phyloP scores from a whole-genome alignment of 1,284 basidiomycete species.

The Earliella scabrosa region DNA sequence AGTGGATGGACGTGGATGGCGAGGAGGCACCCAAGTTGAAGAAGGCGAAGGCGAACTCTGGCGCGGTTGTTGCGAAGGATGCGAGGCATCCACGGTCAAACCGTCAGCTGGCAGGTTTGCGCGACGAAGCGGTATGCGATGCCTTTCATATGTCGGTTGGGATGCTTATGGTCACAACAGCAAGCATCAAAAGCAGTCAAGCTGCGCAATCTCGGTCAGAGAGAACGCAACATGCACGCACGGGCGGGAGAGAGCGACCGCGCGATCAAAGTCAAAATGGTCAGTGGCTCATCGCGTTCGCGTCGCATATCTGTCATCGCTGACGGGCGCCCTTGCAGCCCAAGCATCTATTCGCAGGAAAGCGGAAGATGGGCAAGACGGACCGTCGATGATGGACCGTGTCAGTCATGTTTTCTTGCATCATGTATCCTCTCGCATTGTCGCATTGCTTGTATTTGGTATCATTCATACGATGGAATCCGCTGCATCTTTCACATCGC shows the following conservation, averaged over 20 bases:
- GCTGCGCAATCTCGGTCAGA: slow-evolving; percentile 84
- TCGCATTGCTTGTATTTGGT: not conserved
- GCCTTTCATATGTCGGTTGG: not conserved
- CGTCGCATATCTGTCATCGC: too few relatives aligned
- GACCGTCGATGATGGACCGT: slow-evolving; percentile 61
- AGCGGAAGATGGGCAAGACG: slow-evolving; percentile 89
- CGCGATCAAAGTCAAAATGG: slow-evolving; percentile 80
- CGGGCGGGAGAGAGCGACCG: slow-evolving; percentile 92
- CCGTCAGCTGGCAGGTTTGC: slow-evolving; percentile 80
- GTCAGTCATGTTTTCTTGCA: not conserved
- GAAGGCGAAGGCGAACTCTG: slow-evolving; percentile 65
- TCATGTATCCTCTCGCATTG: slow-evolving; percentile 7
- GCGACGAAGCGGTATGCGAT: slow-evolving; percentile 64
- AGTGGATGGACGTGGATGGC: slow-evolving; percentile 60
- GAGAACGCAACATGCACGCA: slow-evolving; percentile 85
- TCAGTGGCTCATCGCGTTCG: too few relatives aligned
- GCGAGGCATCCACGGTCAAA: slow-evolving; percentile 70
- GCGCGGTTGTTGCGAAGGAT: slow-evolving; percentile 52
- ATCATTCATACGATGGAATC: too few relatives aligned
- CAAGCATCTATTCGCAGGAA: slow-evolving; percentile 87
- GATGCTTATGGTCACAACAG: slow-evolving; percentile 39
- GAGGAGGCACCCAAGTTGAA: slow-evolving; percentile 61
- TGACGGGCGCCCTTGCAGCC: slow-evolving; percentile 63
- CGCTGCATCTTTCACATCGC: too few relatives aligned
- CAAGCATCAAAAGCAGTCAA: slow-evolving; percentile 82